A percentile compares a stretch with the other conserved stretches of the same genome.
phyloP scores from a whole-genome alignment of 2,329 filamentous ascomycete species.

The Rachicladosporium sp. region DNA sequence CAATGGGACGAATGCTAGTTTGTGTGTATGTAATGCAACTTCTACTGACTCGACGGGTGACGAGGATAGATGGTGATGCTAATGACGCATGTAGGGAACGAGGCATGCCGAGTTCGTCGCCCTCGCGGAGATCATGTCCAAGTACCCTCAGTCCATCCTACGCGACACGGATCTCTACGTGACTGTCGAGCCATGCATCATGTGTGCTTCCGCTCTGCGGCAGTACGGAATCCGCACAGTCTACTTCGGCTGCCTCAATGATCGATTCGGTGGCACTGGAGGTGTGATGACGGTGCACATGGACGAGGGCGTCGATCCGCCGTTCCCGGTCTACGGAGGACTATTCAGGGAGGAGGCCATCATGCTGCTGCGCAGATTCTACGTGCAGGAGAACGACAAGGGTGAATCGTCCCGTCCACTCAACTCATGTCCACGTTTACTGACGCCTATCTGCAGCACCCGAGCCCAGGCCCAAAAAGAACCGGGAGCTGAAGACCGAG shows the following conservation, averaged over 20 bases:
- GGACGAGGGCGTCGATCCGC: slow-evolving; percentile 60
- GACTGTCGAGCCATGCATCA: slow-evolving; percentile 95
- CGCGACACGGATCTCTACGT: slow-evolving; percentile 75
- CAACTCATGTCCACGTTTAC: too few relatives aligned
- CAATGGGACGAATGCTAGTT: slow-evolving; percentile 90
- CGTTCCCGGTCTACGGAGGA: slow-evolving; percentile 74
- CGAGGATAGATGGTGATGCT: background rate
- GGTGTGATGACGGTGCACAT: slow-evolving; percentile 80
- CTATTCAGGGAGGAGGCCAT: slow-evolving; percentile 88
- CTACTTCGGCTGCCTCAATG: slow-evolving; percentile 90
- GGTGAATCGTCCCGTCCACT: slow-evolving; percentile 47
- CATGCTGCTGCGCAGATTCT: slow-evolving; percentile 82
- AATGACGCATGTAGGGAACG: slow-evolving; percentile 50
- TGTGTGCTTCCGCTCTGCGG: slow-evolving; percentile 87
- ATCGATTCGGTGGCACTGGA: slow-evolving; percentile 92
- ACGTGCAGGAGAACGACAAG: slow-evolving; percentile 94
- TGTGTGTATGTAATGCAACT: slow-evolving; percentile 39
- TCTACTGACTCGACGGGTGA: background rate
- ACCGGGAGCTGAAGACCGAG: slow-evolving; percentile 49
- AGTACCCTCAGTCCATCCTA: slow-evolving; percentile 56
- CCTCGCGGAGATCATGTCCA: slow-evolving; percentile 51
- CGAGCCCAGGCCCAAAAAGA: slow-evolving; percentile 52
- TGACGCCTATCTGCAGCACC: slow-evolving; percentile 37
- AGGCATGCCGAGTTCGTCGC: slow-evolving; percentile 94
- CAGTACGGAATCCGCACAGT: slow-evolving; percentile 82